A percentile compares a stretch with the other conserved stretches of the same genome.
phyloP scores from a whole-genome alignment of 2,329 filamentous ascomycete genomes.

The Fusarium marasasianum region DNA sequence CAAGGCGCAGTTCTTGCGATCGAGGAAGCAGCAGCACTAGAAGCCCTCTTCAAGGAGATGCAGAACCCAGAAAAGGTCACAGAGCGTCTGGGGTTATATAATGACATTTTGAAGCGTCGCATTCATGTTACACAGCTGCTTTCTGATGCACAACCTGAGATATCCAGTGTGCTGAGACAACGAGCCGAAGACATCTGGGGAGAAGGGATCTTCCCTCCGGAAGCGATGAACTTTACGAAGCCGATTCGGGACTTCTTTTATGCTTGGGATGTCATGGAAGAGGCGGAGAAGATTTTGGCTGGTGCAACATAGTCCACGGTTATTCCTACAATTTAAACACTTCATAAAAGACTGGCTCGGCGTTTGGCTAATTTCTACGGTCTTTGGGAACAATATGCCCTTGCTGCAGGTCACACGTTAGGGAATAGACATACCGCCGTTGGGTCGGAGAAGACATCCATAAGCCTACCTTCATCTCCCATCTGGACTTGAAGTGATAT shows the following conservation, averaged over 20 bases:
- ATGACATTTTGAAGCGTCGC: background rate
- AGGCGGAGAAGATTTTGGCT: background rate
- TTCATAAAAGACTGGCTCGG: background rate
- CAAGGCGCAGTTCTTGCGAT: background rate
- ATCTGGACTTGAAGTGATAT: background rate
- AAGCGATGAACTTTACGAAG: background rate
- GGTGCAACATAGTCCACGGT: accelerated
- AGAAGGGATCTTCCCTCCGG: background rate
- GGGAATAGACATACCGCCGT: too few relatives aligned
- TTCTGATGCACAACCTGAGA: background rate
- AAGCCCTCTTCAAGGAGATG: background rate
- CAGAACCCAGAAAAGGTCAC: accelerated
- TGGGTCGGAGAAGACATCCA: too few relatives aligned
- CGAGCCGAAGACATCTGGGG: background rate
- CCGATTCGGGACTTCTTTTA: background rate
- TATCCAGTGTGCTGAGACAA: background rate
- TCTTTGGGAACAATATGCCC: too few relatives aligned
- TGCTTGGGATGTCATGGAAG: background rate
- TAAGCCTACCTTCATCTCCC: background rate
- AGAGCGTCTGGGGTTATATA: accelerated
- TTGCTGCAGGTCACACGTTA: too few relatives aligned
- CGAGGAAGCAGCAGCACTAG: background rate
- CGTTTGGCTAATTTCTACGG: too few relatives aligned
- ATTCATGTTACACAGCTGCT: background rate
- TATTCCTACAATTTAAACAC: background rate